Base-by-base conservation (phyloP, 345 rosid species). In the Moringa oleifera region DNA sequence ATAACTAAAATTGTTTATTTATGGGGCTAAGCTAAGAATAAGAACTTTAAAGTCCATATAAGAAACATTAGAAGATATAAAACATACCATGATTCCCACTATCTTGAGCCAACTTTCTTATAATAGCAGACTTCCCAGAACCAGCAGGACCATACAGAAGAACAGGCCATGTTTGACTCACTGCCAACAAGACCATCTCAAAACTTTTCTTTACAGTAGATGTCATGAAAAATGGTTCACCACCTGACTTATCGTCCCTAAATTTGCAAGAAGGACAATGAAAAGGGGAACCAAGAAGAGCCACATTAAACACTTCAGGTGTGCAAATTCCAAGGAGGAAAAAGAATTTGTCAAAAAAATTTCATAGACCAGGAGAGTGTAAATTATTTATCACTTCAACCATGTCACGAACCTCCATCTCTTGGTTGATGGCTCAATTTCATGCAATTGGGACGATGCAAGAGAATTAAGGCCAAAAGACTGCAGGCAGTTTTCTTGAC, bases 81-180 rank as follows among this genome's bases (percentile, higher is more conserved):
- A 59, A 58, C 65, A 61, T 84, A 93, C 98, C 97, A 53, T 80
- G 78, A 69, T 74, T 87, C 56, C 94, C 87, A 72, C 81, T 73
- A 59, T 81, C 94, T 52, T 51, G 45, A 37, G 90, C 97, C 76
- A 93, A 79, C 76, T 84, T 79, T 76, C 73, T 80, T 45, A 94
- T 76, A 51, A 94, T 83, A 53, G 96, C 92, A 79, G 99, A 84
- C 81, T 94, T 94, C 65, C 99, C 99, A 58, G 84, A 75, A 60
- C 99, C 95, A 49, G 96, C 71, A 64, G 86, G 95, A 62, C 99
- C 99, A 72, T 86, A 88, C 0, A 88, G 81, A 75, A 94, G 96
- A 73, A 90, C 89, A 67, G 99, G 97, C 86, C 97, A 90, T 73
- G 77, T 90, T 68, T 94, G 95, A 72, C 87, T 79, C 62, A 83